These are phyloP conservation scores for Eremothecium cymbalariae DNA, from an alignment of 1,139 yeast species.

Conservation along the genomic window DNA sequence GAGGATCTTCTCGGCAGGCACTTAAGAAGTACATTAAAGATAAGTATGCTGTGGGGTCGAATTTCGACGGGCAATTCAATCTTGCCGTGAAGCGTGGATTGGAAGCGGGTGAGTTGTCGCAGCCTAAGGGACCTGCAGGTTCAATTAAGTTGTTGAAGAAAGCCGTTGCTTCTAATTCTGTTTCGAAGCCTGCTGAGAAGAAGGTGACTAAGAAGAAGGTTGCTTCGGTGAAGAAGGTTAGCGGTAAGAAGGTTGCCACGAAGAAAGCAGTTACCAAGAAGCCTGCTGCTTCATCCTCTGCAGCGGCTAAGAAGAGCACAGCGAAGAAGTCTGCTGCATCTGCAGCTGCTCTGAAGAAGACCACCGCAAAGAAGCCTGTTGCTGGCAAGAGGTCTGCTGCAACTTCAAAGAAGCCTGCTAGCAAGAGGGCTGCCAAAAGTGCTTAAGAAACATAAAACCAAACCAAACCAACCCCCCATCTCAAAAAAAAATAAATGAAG, in stretches of 20 bases:
- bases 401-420: not conserved
- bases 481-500: too few relatives aligned
- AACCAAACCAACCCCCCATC: too few relatives aligned
- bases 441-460: too few relatives aligned
- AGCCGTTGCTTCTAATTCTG: slow-evolving; percentile 15
- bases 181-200: slow-evolving; percentile 17
- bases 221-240: slow-evolving; percentile 26
- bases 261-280: slow-evolving; percentile 16
- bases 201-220: slow-evolving; percentile 26
- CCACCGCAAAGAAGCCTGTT: not conserved
- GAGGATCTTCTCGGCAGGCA: slow-evolving; percentile 78
- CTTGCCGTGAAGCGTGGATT: slow-evolving; percentile 77
- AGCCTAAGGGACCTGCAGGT: slow-evolving; percentile 69
- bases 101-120: slow-evolving; percentile 63
- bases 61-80: slow-evolving; percentile 72
- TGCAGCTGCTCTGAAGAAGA: slow-evolving; percentile 2
- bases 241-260: slow-evolving; percentile 25
- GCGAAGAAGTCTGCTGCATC: slow-evolving; percentile 8
- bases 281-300: not conserved
- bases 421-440: too few relatives aligned
- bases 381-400: not conserved
- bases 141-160: slow-evolving; percentile 33
- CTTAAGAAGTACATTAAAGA: slow-evolving; percentile 59
- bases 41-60: slow-evolving; percentile 41
- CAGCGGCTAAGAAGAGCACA: slow-evolving; percentile 9